Evolutionary conservation across 495 filamentous ascomycete species (phyloP).

Genomic region (Trichoderma asperelloides): DNA sequence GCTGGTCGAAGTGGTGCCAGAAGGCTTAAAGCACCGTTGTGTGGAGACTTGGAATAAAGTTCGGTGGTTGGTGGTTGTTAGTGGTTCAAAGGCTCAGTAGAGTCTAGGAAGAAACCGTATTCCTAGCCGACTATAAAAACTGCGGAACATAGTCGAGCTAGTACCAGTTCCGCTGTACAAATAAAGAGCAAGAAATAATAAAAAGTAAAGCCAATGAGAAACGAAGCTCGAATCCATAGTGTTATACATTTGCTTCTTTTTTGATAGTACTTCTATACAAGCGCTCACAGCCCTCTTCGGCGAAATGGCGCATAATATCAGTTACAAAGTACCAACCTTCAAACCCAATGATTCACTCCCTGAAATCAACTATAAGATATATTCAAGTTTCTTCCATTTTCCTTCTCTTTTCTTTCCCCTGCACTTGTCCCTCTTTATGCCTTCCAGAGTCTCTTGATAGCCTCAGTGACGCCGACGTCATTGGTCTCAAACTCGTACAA

Average conservation of each 20-base stretch:
- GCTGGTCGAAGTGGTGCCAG: too few species aligned
- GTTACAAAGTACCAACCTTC: not conserved
- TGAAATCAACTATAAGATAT: not conserved
- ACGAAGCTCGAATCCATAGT: not conserved
- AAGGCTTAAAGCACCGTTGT: too few species aligned
- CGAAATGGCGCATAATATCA: conserved; percentile 6
- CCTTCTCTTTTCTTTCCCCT: not conserved
- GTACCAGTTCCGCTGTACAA: not conserved
- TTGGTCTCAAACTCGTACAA: conserved; percentile 99
- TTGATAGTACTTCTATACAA: conserved; percentile 1
- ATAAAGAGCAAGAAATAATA: not conserved
- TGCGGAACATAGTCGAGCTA: too few species aligned
- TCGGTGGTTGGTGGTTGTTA: too few species aligned
- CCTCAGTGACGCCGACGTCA: conserved; percentile 88
- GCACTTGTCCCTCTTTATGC: conserved; percentile 34
- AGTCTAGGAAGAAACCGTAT: too few species aligned
- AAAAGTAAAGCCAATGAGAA: not conserved
- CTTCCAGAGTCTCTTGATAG: conserved; percentile 75
- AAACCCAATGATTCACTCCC: not conserved
- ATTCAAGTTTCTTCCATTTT: not conserved
- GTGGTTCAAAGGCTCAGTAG: too few species aligned
- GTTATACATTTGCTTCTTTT: not conserved
- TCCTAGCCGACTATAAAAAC: too few species aligned
- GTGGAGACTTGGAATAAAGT: too few species aligned
- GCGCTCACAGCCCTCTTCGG: not conserved